Evolutionary conservation across 2,329 filamentous ascomycete genomes (phyloP), one percentile per base, ranked within the genome.

Genomic region (Hawksworthiomyces lignivorus): DNA sequence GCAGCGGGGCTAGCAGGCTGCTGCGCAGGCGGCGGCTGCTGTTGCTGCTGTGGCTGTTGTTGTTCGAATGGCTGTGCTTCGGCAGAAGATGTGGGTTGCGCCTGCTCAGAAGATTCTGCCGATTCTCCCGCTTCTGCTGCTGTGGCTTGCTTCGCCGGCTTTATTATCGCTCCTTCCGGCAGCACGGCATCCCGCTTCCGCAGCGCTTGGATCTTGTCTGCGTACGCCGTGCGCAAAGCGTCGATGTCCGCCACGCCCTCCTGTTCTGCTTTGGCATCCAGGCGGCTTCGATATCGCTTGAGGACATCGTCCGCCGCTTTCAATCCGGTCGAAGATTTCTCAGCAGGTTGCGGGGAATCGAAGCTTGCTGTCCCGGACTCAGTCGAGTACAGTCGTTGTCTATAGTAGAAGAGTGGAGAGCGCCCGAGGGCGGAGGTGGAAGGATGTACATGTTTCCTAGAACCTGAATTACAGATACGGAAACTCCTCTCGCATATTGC

Each of bases 251-350:
- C 70, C 44, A 75, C 65, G n/a, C 84, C 82, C 59, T 84, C 73
- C 64, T 82, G 66, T 58, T 79, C 78, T 10, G 87, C 90, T 64
- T 94, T 96, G 50, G 74, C 68, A 51, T 84, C 75, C 48, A 98
- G 81, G 68, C 95, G 95, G 44, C 82, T 75, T 53, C 77, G 78
- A 69, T 98, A 98, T 63, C 86, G 94, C 50, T 94, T 87, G 50
- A 86, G 60, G 29, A 96, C 69, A 53, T 74, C 72, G 44, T 30
- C 7, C 77, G 73, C n/a, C n/a, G n/a, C n/a, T n/a, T n/a, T n/a
- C n/a, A n/a, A n/a, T n/a, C n/a, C n/a, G n/a, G n/a, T n/a, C n/a
- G n/a, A n/a, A n/a, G n/a, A n/a, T n/a, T n/a, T n/a, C n/a, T n/a
- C n/a, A n/a, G n/a, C n/a, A n/a, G n/a, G n/a, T n/a, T n/a, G n/a